Base-by-base conservation (phyloP, 257 asterid species). In the Fraxinus excelsior region DNA sequence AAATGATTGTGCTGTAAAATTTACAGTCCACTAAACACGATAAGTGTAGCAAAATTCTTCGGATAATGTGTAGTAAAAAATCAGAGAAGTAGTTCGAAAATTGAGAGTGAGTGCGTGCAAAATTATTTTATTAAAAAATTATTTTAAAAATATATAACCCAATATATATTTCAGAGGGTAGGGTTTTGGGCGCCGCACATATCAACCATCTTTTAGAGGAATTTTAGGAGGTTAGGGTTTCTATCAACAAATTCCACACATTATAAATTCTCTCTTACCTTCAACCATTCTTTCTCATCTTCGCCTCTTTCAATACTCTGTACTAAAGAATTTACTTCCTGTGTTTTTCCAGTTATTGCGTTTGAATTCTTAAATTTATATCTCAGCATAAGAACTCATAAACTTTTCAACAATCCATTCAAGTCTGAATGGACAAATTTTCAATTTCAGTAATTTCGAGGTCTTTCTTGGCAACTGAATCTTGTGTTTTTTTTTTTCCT, bases 261-360 rank as follows among this genome's bases (percentile, higher is more conserved):
- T 3, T 62, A 62, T 62, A 62, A 62, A 26, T 25, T 25, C 34
- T 4, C 16, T 23, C 68, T 11, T 11, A 12, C 4, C 19, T 16
- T 3, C 0, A 1, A n/a, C n/a, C 34, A 32, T 21, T 7, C 0
- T 25, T 2, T 11, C 0, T 18, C 21, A 62, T 62, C 32, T 14
- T 8, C 19, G 68, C 34, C 34, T 25, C 68, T 62, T 60, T 53
- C 28, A 9, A 2, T 56, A 9, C 26, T 56, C 29, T 21, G 0
- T 21, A 9, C 13, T 56, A 9, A 5, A n/a, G 21, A 53, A 53
- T 21, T 58, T 23, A 10, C 14, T 60, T 9, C 16, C n/a, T 19
- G 6, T 3, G n/a, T n/a, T 6, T 53, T 19, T 53, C 23, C 64
- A 4, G 8, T n/a, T 53, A 53, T 53, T 51, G 10, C 23, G 11